Base-by-base conservation (phyloP, 2,329 filamentous ascomycete species). In the Paramyrothecium roridum region DNA sequence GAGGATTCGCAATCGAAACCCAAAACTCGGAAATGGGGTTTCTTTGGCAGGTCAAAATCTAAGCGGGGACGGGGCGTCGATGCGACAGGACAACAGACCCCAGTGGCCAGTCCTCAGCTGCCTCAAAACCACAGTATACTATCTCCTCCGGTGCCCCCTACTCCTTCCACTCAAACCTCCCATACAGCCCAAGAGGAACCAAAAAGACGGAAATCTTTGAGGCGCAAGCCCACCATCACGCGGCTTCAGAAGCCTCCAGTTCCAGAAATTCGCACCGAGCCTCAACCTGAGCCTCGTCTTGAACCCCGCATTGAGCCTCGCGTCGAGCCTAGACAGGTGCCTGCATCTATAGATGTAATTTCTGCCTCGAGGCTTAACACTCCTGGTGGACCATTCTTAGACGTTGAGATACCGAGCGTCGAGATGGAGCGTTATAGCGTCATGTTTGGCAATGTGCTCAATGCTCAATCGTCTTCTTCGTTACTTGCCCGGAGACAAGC, bases 401-500 rank as follows among this genome's bases (percentile, higher is more conserved):
- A 92, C 63, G 81, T 97, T 17, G 85, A 93, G 52, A 95, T 97
- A 55, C 93, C 93, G 1, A 82, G 83, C 51, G 81, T 90, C 54
- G 85, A 88, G 59, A 80, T 98, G 80, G 93, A 97, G 68, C 80
- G 93, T 50, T 98, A 96, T 63, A 96, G 92, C 63, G 83, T 97
- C 61, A 97, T 97, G 93, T 97, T 98, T 67, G 85, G 87, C 54
- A 83, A 83, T 40, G 78, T 97, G 8, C 75, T 96, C 23, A 81
- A 84, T 57, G 70, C 70, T 8, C 69, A 71, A 43, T 63, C 60
- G 8, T 56, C 65, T 17, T 63, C 69, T 7, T 66, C 68, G 1
- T 72, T 87, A 8, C 71, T 86, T 23, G 78, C 78, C 22, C 78
- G 83, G 55, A 77, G 84, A 46, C 84, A 87, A 60, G 83, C 82